Evolutionary conservation across 805 yeast species (phyloP).

Genomic region (Maudiozyma turicensis): DNA sequence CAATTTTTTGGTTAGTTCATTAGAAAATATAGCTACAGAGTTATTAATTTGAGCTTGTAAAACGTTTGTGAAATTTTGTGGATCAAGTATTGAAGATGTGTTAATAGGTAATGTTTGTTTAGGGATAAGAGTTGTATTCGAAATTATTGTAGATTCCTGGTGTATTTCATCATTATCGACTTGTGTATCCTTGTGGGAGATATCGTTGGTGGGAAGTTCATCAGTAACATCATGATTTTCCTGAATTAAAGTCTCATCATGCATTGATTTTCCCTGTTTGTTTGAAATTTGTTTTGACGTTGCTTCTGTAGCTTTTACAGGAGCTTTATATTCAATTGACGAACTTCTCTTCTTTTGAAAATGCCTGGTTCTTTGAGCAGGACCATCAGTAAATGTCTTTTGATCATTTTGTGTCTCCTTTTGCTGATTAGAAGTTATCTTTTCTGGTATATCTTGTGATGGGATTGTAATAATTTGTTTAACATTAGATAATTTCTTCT

Average conservation of each 20-base stretch:
- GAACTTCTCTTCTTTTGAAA: no score
- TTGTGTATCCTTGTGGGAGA: background rate
- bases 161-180: background rate
- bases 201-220: background rate
- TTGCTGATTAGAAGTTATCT: background rate
- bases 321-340: no score
- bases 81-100: background rate
- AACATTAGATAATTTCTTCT: constrained; percentile 12
- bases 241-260: no score
- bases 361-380: background rate
- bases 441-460: constrained; percentile 9
- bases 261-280: background rate
- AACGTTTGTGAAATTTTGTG: constrained; percentile 26
- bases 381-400: background rate
- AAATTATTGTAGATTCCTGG: constrained; percentile 9
- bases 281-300: background rate
- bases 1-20: constrained; percentile 29
- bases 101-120: background rate
- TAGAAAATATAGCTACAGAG: constrained; percentile 29
- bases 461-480: constrained; percentile 13
- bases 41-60: constrained; percentile 31
- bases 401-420: background rate
- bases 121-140: background rate
- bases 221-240: background rate
- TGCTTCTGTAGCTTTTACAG: no score